phyloP scores from a whole-genome alignment of 225 moss, liverwort and hornwort genomes.

The Anthoceros angustus region DNA sequence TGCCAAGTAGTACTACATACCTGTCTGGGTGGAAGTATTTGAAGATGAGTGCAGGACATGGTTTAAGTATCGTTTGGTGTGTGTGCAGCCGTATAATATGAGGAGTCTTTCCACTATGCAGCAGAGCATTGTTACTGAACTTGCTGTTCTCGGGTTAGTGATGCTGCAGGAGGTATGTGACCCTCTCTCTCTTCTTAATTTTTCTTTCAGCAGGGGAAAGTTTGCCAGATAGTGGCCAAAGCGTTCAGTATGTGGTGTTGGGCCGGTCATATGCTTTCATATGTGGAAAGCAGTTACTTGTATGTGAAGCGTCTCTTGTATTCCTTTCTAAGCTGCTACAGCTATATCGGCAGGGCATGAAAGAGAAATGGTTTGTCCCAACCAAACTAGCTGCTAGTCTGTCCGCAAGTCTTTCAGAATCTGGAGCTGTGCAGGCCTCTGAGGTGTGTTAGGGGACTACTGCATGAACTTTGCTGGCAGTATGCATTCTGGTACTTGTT shows the following conservation, averaged over 20 bases:
- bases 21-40: not conserved
- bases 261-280: too few species aligned
- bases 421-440: slow-evolving; percentile 36
- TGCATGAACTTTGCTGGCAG: not conserved
- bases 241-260: too few species aligned
- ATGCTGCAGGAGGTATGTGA: slow-evolving; percentile 51
- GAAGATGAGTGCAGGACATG: not conserved
- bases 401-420: slow-evolving; percentile 76
- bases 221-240: not conserved
- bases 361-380: slow-evolving; percentile 73
- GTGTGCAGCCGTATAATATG: slow-evolving; percentile 52
- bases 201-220: not conserved
- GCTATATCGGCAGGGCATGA: slow-evolving; percentile 38
- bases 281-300: too few species aligned
- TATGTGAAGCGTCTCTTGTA: not conserved
- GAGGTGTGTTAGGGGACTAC: slow-evolving; percentile 26
- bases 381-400: slow-evolving; percentile 74
- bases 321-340: too few species aligned
- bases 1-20: not conserved
- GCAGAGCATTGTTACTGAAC: slow-evolving; percentile 60
- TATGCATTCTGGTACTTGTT: not conserved
- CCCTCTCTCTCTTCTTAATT: not conserved
- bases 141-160: slow-evolving; percentile 59
- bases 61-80: not conserved
- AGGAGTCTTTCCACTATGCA: slow-evolving; percentile 42